Conservation (phyloP, 2,329 filamentous ascomycete genomes). For the Penicillium sp. region DNA sequence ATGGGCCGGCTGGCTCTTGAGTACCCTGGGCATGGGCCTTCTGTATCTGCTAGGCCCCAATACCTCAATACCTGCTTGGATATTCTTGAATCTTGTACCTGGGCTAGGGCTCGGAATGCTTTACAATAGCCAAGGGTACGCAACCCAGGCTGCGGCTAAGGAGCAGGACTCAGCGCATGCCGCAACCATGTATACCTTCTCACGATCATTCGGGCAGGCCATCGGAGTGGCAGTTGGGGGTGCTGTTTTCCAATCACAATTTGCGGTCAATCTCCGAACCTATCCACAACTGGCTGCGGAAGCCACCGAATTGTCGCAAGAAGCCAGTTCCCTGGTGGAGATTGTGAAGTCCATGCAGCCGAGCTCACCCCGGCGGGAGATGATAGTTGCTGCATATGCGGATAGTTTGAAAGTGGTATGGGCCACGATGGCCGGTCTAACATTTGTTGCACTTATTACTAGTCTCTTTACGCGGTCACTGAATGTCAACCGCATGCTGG, state of each 20-base stretch:
- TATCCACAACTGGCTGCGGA: constrained; percentile 2
- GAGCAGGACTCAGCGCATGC: constrained; percentile 11
- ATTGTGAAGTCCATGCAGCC: constrained; percentile 1
- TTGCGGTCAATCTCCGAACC: constrained; percentile 2
- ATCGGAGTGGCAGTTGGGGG: constrained; percentile 15
- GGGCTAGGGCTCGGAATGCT: constrained; percentile 15
- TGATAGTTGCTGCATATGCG: constrained; percentile 6
- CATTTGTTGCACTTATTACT: constrained; percentile 2
- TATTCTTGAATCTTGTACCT: constrained; percentile 10
- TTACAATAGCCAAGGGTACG: constrained; percentile 11
- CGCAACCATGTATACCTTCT: constrained; percentile 16
- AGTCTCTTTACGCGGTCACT: not conserved
- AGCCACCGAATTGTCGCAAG: not conserved
- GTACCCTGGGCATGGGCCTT: constrained; percentile 10
- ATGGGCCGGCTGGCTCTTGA: constrained; percentile 11
- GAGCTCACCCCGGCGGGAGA: not conserved
- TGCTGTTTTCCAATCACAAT: constrained; percentile 8
- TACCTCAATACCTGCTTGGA: constrained; percentile 7
- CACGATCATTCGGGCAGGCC: constrained; percentile 11
- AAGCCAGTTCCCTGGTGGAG: constrained; percentile 4
- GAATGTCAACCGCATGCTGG: not conserved
- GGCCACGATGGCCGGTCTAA: constrained; percentile 3
- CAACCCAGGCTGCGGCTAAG: constrained; percentile 9
- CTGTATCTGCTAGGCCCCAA: constrained; percentile 8
- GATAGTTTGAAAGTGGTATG: constrained; percentile 5